Evolutionary conservation across 768 basidiomycete species (phyloP), one percentile per base, ranked within the genome.

Genomic region (Leccinum subtestaceum): DNA sequence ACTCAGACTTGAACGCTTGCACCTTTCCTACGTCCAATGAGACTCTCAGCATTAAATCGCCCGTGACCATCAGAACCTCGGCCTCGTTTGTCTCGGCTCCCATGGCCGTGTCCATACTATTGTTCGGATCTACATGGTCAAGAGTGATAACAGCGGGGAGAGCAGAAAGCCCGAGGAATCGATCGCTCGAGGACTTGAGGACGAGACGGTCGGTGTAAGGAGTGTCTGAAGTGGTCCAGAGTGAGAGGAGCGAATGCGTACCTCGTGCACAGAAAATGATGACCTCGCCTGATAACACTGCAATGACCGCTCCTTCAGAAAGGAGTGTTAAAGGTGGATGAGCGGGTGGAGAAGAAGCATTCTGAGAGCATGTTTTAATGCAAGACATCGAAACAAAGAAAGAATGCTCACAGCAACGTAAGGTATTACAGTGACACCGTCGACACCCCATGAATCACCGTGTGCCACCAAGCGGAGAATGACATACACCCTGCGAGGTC

Each of bases 281-380:
- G 2, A 88, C 84, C 70, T 92, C 89, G 29, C 89, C 89, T 61
- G 90, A 92, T 64, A 91, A 84, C 7, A 89, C 79, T 34, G 81
- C 78, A 40, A 85, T 72, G 9, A 89, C 66, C 21, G 80, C 75
- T 19, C 87, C 89, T n/a, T 77, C 78, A n/a, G 77, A 74, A 23
- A 89, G 72, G 17, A 85, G 75, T 55, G 83, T 82, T 55, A 92
- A 78, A 48, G 86, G 80, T 38, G 90, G 87, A 66, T 89, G 89
- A 60, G 85, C 84, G 1, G 88, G 88, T 1, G 87, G 86, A 40
- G 85, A 87, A 59, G 79, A 78, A 31, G 84, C 82, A 21, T 83
- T 88, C 89, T 90, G 59, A 32, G 43, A 2, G 17, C 12, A 32
- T 49, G 32, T 32, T 3, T 5, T 6, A 34, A 23, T 9, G 21